Evolutionary conservation across 306 rosid genomes (phyloP), one percentile per base, ranked within the genome.

Genomic region (Gastrolobium bilobum): DNA sequence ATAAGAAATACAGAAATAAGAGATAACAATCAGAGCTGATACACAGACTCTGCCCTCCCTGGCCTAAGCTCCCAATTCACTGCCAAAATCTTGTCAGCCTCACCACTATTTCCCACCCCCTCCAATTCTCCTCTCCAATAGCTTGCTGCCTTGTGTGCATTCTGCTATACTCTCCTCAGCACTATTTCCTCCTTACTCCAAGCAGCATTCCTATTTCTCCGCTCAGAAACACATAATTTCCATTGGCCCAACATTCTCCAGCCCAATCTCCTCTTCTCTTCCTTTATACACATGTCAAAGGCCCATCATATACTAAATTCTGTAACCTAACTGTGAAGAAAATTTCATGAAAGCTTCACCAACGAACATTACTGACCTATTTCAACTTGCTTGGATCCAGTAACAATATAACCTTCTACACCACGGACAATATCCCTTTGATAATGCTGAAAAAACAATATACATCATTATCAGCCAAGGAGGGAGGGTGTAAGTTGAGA

Each of bases 361-460:
- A 78, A 81, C 56, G 62, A 80, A 72, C 68, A 63, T 46, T 33
- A 67, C 87, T 78, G 72, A 87, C 99, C 99, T 71, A 95, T 91
- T 89, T 95, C 99, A 67, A 95, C 92, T 86, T 95, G 97, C 87
- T 95, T 95, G 76, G 97, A 95, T 67, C 99, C 99, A 2, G 96
- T 93, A 50, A 95, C 96, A 82, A 92, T 91, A 86, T 92, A 92
- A 71, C 98, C 98, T 83, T 95, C 99, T 54, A 90, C 97, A 57
- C 98, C 97, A 71, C 99, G 99, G 74, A 95, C 99, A 75, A 95
- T 90, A 83, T 92, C 99, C 81, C 99, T 90, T 90, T 95, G 99
- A 86, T 91, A 95, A 80, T 95, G 99, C 99, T 92, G 89, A 65
- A 83, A 84, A 53, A 71, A 35, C 10, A 58, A 81, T 42, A 62